phyloP scores from a whole-genome alignment of 2,329 filamentous ascomycete species.

The Alternaria conjuncta region DNA sequence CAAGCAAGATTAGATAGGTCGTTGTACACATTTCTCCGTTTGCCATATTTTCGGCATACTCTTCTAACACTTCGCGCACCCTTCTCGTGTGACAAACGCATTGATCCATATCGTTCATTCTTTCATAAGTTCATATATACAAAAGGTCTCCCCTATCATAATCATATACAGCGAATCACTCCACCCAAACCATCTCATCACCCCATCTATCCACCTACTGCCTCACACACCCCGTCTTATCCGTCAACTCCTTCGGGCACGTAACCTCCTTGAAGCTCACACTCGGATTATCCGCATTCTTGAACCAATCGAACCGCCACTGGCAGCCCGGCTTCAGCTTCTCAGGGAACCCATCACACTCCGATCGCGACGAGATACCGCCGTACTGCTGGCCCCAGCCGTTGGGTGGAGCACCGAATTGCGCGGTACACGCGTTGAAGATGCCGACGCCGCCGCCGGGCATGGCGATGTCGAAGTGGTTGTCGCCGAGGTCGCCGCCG shows the following conservation, averaged over 20 bases:
- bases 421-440: constrained; percentile 43
- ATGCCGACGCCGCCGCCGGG: constrained; percentile 47
- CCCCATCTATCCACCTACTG: background rate
- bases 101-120: background rate
- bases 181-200: background rate
- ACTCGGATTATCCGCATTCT: constrained; percentile 41
- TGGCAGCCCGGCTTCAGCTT: constrained; percentile 46
- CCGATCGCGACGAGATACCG: constrained; percentile 38
- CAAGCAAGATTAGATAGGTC: constrained; percentile 19
- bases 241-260: constrained; percentile 42
- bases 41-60: background rate
- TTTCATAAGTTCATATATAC: constrained; percentile 6
- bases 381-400: constrained; percentile 47
- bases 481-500: constrained; percentile 48
- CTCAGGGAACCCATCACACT: constrained; percentile 44
- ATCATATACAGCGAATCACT: background rate
- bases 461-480: constrained; percentile 49
- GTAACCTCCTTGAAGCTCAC: constrained; percentile 43
- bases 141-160: background rate
- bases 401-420: constrained; percentile 41
- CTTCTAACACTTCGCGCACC: background rate
- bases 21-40: background rate
- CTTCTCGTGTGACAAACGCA: background rate
- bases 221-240: constrained; percentile 38
- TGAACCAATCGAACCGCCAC: constrained; percentile 49